A percentile compares a stretch with the other conserved stretches of the same genome.
Evolutionary conservation across 2,329 filamentous ascomycete genomes (phyloP).

Genomic region (Alternaria infectoria): DNA sequence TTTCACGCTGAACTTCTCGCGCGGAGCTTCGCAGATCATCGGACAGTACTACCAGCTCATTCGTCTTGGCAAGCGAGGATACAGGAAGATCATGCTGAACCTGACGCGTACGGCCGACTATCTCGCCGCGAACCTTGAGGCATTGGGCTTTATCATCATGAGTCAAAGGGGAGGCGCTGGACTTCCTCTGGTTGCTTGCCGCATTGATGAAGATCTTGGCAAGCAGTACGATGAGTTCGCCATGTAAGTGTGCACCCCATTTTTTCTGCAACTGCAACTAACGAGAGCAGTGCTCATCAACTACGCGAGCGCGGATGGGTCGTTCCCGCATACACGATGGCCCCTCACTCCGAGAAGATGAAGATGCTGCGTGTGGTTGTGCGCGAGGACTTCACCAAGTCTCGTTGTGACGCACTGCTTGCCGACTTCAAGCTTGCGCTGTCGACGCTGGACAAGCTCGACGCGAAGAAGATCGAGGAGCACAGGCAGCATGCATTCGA

Average conservation of each 20-base stretch:
- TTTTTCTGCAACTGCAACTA: not conserved
- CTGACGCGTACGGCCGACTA: conserved; percentile 90
- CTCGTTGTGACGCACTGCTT: conserved; percentile 79
- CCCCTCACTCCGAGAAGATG: conserved; percentile 79
- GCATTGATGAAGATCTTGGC: conserved; percentile 65
- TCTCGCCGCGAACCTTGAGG: conserved; percentile 73
- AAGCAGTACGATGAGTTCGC: conserved; percentile 64
- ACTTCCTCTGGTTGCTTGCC: conserved; percentile 89
- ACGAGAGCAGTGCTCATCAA: conserved; percentile 69
- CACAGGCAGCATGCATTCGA: conserved; percentile 61
- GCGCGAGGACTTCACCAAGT: conserved; percentile 87
- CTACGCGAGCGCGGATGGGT: conserved; percentile 89
- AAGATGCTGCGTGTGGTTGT: conserved; percentile 95
- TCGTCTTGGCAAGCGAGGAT: conserved; percentile 89
- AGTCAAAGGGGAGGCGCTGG: conserved; percentile 78
- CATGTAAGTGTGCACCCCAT: conserved; percentile 50
- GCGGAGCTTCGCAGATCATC: conserved; percentile 92
- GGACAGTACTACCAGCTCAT: conserved; percentile 98
- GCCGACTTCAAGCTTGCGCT: conserved; percentile 79
- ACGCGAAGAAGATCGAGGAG: conserved; percentile 71
- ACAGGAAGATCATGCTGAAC: conserved; percentile 92
- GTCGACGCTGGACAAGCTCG: conserved; percentile 74
- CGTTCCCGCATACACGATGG: conserved; percentile 96
- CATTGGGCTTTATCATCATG: conserved; percentile 86
- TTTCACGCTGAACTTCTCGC: conserved; percentile 97